Evolutionary conservation across 2,329 filamentous ascomycete genomes (phyloP).

Genomic region (Pseudocercospora eumusae): DNA sequence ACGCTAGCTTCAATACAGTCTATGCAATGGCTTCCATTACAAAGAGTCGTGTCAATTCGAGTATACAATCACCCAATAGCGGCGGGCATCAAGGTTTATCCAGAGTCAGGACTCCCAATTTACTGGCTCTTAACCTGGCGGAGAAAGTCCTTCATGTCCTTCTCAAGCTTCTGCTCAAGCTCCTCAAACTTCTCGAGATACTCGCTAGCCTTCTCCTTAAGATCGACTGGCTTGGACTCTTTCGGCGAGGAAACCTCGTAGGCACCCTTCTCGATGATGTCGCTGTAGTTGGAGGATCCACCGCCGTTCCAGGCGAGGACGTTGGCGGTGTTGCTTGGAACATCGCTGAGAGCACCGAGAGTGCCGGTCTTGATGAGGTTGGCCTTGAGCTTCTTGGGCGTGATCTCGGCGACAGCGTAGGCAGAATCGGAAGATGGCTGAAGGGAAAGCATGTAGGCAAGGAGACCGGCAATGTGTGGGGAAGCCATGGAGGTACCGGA

Average conservation of each 20-base stretch:
- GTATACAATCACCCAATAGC: constrained; percentile 5
- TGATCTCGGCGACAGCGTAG: constrained; percentile 85
- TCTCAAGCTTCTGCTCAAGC: constrained; percentile 36
- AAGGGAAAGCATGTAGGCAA: constrained; percentile 97
- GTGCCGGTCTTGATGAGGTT: constrained; percentile 84
- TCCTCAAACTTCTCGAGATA: constrained; percentile 49
- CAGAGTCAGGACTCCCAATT: constrained; percentile 5
- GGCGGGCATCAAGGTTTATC: constrained; percentile 9
- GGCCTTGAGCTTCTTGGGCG: constrained; percentile 90
- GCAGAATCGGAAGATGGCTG: constrained; percentile 88
- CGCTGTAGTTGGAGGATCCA: constrained; percentile 82
- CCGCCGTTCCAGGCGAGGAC: constrained; percentile 98
- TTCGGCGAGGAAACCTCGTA: constrained; percentile 36
- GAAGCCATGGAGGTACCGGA: constrained; percentile 99
- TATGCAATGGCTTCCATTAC: constrained; percentile 5
- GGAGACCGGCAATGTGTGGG: constrained; percentile 90
- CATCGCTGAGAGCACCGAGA: constrained; percentile 71
- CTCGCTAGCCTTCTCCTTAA: constrained; percentile 40
- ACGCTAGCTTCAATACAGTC: constrained; percentile 4
- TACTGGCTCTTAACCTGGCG: constrained; percentile 28
- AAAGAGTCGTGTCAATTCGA: constrained; percentile 6
- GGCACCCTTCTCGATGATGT: constrained; percentile 43
- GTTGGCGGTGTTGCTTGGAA: constrained; percentile 86
- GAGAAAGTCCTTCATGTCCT: constrained; percentile 55
- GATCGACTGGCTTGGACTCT: constrained; percentile 23